A percentile compares a stretch with the other conserved stretches of the same genome.
Evolutionary conservation across 2,329 filamentous ascomycete species (phyloP).

Genomic region (Leptosphaerulina australis): DNA sequence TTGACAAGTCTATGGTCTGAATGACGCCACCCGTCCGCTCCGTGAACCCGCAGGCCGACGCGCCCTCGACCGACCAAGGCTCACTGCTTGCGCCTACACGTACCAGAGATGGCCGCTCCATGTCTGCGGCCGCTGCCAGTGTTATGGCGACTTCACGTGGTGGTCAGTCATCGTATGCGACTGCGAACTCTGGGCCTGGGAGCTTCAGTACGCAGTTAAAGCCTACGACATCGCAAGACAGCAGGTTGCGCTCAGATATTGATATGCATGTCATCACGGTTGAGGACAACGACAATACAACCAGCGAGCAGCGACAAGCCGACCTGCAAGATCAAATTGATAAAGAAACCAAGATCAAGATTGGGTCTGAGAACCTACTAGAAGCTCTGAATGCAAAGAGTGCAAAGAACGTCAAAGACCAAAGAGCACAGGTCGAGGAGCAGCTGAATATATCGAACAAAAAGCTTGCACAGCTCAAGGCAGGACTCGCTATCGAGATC

Average conservation of each 20-base stretch:
- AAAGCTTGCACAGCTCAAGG: conserved; percentile 65
- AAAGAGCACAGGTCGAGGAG: conserved; percentile 66
- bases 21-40: conserved; percentile 52
- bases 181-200: conserved; percentile 69
- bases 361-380: conserved; percentile 95
- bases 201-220: conserved; percentile 91
- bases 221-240: conserved; percentile 70
- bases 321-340: conserved; percentile 83
- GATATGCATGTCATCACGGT: conserved; percentile 58
- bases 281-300: conserved; percentile 66
- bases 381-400: conserved; percentile 95
- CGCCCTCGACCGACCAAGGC: conserved; percentile 44
- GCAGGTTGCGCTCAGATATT: conserved; percentile 63
- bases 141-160: conserved; percentile 68
- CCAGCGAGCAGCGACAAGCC: conserved; percentile 74
- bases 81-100: conserved; percentile 53
- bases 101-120: conserved; percentile 61
- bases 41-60: conserved; percentile 48
- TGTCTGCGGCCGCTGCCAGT: conserved; percentile 56
- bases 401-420: conserved; percentile 86
- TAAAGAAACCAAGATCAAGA: conserved; percentile 97
- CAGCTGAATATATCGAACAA: conserved; percentile 89
- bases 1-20: conserved; percentile 45
- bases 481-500: conserved; percentile 65
- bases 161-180: conserved; percentile 66